Percentiles rank a stretch among this genome's conserved stretches.
Conservation (phyloP, 2,329 filamentous ascomycete species). For the Neonectria hederae region DNA sequence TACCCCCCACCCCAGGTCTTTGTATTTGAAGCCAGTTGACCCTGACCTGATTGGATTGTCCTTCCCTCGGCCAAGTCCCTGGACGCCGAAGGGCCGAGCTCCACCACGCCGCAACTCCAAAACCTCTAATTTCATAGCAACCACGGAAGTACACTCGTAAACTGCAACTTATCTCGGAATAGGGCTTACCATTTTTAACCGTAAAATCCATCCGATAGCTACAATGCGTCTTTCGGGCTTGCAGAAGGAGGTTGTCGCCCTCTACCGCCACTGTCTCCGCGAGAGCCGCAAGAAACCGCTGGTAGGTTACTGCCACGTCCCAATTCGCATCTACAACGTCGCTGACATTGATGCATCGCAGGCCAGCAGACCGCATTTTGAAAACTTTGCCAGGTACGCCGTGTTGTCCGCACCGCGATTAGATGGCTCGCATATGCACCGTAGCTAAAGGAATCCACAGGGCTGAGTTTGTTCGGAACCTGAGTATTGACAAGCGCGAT, state of each 20-base stretch:
- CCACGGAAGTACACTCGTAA: background rate
- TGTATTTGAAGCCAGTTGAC: background rate
- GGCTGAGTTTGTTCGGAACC: constrained; percentile 78
- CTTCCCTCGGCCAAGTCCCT: constrained; percentile 11
- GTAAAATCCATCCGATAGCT: background rate
- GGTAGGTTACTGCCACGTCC: constrained; percentile 54
- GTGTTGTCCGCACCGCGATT: background rate
- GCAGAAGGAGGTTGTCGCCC: constrained; percentile 85
- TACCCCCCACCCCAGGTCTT: background rate
- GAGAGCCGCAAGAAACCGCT: constrained; percentile 82
- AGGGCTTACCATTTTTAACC: background rate
- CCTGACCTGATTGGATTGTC: constrained; percentile 3
- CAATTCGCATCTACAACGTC: background rate
- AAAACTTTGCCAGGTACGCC: constrained; percentile 69
- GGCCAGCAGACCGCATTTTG: constrained; percentile 69
- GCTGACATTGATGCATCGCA: constrained; percentile 44
- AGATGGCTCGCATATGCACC: too few species aligned
- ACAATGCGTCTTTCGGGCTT: constrained; percentile 74
- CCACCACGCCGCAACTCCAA: constrained; percentile 4
- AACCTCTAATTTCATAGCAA: background rate
- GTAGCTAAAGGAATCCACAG: constrained; percentile 53
- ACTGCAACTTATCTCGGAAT: background rate
- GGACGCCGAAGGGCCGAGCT: constrained; percentile 22
- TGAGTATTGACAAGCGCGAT: constrained; percentile 79
- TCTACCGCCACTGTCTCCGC: constrained; percentile 88